A percentile compares a stretch with the other conserved stretches of the same genome.
phyloP scores from a whole-genome alignment of 768 basidiomycete genomes.

The Boletus rubescentipes region DNA sequence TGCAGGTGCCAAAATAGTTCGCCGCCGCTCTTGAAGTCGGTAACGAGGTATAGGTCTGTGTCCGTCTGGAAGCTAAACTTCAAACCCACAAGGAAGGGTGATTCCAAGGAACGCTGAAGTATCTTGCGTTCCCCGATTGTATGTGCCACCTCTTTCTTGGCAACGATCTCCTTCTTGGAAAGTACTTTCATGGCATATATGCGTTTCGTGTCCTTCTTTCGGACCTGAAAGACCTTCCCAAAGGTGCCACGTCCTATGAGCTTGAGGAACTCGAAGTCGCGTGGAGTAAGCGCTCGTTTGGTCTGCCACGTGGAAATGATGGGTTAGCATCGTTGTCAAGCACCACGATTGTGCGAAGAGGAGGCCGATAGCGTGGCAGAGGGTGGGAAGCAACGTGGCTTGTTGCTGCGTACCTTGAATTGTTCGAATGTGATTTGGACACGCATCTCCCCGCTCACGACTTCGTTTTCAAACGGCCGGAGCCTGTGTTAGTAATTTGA shows the following conservation, averaged over 20 bases:
- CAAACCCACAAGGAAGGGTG: slow-evolving; percentile 95
- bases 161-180: slow-evolving; percentile 97
- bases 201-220: slow-evolving; percentile 95
- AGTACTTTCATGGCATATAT: slow-evolving; percentile 99
- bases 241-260: slow-evolving; percentile 98
- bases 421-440: slow-evolving; percentile 94
- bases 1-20: slow-evolving; percentile 99
- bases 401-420: slow-evolving; percentile 58
- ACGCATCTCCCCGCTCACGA: slow-evolving; percentile 90
- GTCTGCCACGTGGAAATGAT: slow-evolving; percentile 47
- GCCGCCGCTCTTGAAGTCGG: slow-evolving; percentile 98
- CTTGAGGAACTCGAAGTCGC: slow-evolving; percentile 98
- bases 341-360: slow-evolving; percentile 23
- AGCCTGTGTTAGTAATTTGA: slow-evolving; percentile 46
- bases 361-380: slow-evolving; percentile 23
- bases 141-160: slow-evolving; percentile 98
- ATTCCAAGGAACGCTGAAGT: slow-evolving; percentile 87
- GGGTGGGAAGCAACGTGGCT: slow-evolving; percentile 24
- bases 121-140: slow-evolving; percentile 99
- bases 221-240: slow-evolving; percentile 98
- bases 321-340: slow-evolving; percentile 20
- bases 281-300: slow-evolving; percentile 84
- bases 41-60: slow-evolving; percentile 91
- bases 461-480: slow-evolving; percentile 72
- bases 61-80: slow-evolving; percentile 99